Percentiles rank a stretch among this genome's conserved stretches.
These are phyloP conservation scores for Epichloe sibirici DNA, from an alignment of 2,329 filamentous ascomycete genomes.

Conservation along the genomic window DNA sequence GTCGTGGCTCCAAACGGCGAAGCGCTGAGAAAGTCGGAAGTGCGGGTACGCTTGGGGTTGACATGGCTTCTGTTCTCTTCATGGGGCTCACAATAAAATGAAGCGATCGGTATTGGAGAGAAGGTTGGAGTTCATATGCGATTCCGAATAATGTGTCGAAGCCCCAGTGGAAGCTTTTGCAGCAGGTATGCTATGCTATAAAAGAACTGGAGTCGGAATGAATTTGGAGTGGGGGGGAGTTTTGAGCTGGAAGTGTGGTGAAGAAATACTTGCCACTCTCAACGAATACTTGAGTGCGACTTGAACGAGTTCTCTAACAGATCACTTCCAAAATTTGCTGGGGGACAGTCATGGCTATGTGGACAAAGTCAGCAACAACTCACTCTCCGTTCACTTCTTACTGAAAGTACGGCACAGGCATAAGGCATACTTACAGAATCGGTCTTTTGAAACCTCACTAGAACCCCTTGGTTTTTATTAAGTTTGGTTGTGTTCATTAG, in stretches of 20 bases:
- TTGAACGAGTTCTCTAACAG: neutral
- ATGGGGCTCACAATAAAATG: neutral
- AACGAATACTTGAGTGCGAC: neutral
- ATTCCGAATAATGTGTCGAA: neutral
- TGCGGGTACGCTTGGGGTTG: neutral
- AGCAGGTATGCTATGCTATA: neutral
- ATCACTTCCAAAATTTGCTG: neutral
- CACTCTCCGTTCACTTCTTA: neutral
- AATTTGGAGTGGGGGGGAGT: neutral
- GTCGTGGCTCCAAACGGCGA: conserved; percentile 8
- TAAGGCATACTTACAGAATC: neutral
- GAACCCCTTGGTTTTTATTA: neutral
- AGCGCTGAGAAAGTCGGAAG: conserved; percentile 7
- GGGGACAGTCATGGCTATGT: neutral
- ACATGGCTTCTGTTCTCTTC: neutral
- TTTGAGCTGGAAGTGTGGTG: neutral
- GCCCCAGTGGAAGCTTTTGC: neutral
- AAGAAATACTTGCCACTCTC: neutral
- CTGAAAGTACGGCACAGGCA: neutral
- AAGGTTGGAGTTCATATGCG: neutral
- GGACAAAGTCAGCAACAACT: neutral
- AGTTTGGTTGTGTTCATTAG: too few species aligned
- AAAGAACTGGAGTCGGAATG: neutral
- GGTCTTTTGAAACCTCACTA: neutral
- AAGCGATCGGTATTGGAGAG: neutral